Conservation (phyloP, 495 filamentous ascomycete genomes). For the Apiosordaria backusii region DNA sequence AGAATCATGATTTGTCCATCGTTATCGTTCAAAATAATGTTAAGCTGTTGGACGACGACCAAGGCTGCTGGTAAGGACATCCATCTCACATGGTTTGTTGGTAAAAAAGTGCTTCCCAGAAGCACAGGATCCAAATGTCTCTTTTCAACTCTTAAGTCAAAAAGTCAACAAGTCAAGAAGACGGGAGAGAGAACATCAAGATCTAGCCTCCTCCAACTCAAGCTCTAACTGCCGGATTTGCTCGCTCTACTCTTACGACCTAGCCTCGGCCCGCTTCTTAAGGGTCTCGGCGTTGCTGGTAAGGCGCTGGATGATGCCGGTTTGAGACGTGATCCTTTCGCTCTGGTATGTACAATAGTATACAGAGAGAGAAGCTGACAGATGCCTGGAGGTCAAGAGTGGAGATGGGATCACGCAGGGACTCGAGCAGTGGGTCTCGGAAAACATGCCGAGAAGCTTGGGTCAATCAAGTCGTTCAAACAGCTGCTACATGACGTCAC, state of each 20-base stretch:
- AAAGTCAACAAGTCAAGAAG: neutral
- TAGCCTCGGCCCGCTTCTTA: conserved; percentile 59
- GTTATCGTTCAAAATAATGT: no score
- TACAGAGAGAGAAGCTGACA: neutral
- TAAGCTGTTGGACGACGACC: no score
- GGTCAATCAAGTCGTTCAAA: neutral
- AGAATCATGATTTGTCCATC: no score
- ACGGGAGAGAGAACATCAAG: conserved; percentile 26
- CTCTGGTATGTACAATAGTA: no score
- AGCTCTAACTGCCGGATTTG: conserved; percentile 65
- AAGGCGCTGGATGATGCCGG: conserved; percentile 59
- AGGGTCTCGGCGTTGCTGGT: conserved; percentile 66
- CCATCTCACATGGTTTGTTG: neutral
- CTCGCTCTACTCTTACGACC: conserved; percentile 60
- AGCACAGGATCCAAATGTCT: neutral
- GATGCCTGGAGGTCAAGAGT: neutral
- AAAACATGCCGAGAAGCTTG: neutral
- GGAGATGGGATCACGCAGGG: neutral
- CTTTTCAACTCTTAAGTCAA: neutral
- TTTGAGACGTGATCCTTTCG: conserved; percentile 57
- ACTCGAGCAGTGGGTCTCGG: neutral
- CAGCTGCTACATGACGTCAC: neutral
- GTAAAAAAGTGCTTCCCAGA: neutral
- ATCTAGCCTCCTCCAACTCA: conserved; percentile 56
- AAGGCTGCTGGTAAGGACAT: neutral